Conservation (phyloP, 805 yeast species). For the Kregervanrija delftensis region DNA sequence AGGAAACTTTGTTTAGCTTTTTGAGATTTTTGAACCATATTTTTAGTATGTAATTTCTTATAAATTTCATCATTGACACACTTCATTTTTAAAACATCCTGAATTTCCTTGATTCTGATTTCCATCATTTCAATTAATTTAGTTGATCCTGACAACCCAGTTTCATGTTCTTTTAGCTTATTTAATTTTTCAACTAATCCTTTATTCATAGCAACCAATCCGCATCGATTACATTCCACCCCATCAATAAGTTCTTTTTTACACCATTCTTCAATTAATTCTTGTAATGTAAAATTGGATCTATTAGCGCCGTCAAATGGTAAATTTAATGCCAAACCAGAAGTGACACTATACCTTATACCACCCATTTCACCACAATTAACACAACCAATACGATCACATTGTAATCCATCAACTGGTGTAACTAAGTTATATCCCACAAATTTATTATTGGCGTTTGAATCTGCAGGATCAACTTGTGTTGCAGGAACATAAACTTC, state of each 20-base stretch:
- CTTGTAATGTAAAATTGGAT: slow-evolving; percentile 38
- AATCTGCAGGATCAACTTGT: slow-evolving; percentile 68
- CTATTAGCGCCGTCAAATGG: slow-evolving; percentile 38
- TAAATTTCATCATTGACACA: slow-evolving; percentile 77
- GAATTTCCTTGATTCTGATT: slow-evolving; percentile 41
- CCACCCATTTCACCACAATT: slow-evolving; percentile 94
- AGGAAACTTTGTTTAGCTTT: slow-evolving; percentile 81
- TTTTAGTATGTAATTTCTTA: slow-evolving; percentile 64
- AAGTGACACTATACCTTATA: slow-evolving; percentile 69
- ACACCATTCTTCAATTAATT: slow-evolving; percentile 58
- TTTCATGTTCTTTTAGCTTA: slow-evolving; percentile 11
- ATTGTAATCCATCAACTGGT: slow-evolving; percentile 87
- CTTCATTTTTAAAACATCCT: slow-evolving; percentile 50
- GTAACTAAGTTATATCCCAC: slow-evolving; percentile 59
- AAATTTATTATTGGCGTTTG: slow-evolving; percentile 35
- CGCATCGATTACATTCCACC: slow-evolving; percentile 93
- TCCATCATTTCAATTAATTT: slow-evolving; percentile 29
- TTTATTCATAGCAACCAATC: slow-evolving; percentile 54
- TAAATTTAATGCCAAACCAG: slow-evolving; percentile 66
- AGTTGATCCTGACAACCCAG: background rate
- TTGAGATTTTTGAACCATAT: slow-evolving; percentile 64
- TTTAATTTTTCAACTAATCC: slow-evolving; percentile 37
- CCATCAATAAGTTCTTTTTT: slow-evolving; percentile 84
- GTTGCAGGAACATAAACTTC: slow-evolving; percentile 63
- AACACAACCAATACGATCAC: slow-evolving; percentile 86